Evolutionary conservation across 2,329 filamentous ascomycete species (phyloP).

Genomic region (Apiospora saccharicola): DNA sequence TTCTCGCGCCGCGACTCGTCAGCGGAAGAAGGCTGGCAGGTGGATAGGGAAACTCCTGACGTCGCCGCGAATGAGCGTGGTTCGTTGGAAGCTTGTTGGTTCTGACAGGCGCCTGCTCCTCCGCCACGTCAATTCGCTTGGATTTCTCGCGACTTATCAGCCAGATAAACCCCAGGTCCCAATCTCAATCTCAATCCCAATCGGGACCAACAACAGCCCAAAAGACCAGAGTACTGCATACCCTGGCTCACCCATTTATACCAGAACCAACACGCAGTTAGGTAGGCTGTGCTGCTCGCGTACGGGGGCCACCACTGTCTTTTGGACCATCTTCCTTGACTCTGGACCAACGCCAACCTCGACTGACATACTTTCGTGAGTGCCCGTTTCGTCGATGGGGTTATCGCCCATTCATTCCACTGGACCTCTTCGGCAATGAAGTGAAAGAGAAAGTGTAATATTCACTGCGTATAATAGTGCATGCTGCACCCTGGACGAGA

Average conservation of each 20-base stretch:
- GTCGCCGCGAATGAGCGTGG: neutral
- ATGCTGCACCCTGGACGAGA: neutral
- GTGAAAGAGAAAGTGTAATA: neutral
- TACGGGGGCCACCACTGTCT: neutral
- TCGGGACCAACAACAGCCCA: neutral
- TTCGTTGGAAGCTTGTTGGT: neutral
- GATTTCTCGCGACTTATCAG: neutral
- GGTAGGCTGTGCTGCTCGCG: neutral
- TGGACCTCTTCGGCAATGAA: neutral
- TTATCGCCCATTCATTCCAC: neutral
- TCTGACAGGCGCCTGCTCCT: constrained; percentile 8
- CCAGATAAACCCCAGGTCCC: neutral
- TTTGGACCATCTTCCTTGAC: too few species aligned
- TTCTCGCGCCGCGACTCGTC: neutral
- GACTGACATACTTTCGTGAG: neutral
- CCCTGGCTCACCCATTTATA: neutral
- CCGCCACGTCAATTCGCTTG: neutral
- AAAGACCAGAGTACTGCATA: neutral
- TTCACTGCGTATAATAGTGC: neutral
- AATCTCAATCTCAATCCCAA: neutral
- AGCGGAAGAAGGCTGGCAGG: neutral
- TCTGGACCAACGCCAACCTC: constrained; percentile 7
- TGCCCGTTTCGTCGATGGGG: neutral
- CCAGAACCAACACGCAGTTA: neutral
- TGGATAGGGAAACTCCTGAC: neutral